Base-by-base conservation (phyloP, 2,329 filamentous ascomycete species). In the Apiospora arundinis region DNA sequence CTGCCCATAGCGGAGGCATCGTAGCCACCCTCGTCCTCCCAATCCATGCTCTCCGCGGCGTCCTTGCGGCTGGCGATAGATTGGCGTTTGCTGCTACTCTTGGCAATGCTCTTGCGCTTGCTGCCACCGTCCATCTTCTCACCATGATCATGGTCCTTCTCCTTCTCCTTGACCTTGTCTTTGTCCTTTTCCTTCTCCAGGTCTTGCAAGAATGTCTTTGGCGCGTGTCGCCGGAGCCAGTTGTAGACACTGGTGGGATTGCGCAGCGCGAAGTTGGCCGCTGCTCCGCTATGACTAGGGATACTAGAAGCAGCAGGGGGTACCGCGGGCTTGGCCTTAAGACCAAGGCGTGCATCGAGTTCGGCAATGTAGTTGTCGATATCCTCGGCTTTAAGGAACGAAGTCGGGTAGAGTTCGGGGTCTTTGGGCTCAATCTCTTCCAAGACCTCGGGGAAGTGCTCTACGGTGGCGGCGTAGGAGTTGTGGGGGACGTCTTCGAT, bases 241-340 rank as follows among this genome's bases (percentile, higher is more conserved):
- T 97, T 98, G 84, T 97, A 97, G 3, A 97, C 95, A 72, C 93
- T 97, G 56, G 94, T 93, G 0, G 95, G 95, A 80, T 98, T 98
- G 69, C 89, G 89, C 32, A 94, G 82, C 40, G 87, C 86, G 68
- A 87, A 79, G 82, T 87, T 81, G 79, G 81, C 80, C 76, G 76
- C 78, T 69, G 78, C 66, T 18, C 37, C 69, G 71, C 80, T 79
- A 32, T 78, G 77, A 68, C 78, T 71, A 18, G 73, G 79, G 49
- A 82, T 78, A 74, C 81, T 76, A 65, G 80, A 75, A 70, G 82
- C 83, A 56, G 84, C 6, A 89, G 87, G 14, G 89, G 89, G 65
- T 49, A 90, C 83, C 6, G 85, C 85, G 28, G 85, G 81, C 78
- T 83, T 75, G 79, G 82, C 70, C 77, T 87, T 79, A 72, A 83